Conservation (phyloP, 225 moss, liverwort and hornwort genomes). For the Marchantia paleacea region DNA sequence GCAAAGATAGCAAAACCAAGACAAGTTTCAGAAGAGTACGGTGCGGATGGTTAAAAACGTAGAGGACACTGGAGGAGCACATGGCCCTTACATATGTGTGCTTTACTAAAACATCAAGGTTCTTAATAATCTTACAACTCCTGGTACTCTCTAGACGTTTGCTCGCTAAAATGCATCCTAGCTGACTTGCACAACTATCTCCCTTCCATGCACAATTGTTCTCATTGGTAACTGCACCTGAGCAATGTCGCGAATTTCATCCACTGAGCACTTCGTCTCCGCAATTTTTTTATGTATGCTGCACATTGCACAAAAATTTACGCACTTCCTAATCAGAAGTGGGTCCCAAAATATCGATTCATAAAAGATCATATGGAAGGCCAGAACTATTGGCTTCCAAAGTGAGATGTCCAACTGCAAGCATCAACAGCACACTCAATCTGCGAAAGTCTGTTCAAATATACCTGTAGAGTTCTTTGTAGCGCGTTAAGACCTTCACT, state of each 20-base stretch:
- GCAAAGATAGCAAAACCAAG: constrained; percentile 31
- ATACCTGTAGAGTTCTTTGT: constrained; percentile 93
- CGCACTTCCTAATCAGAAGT: background rate
- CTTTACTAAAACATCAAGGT: background rate
- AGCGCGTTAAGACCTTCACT: constrained; percentile 72
- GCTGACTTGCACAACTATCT: background rate
- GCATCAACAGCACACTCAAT: too few species aligned
- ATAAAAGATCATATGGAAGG: background rate
- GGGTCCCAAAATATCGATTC: background rate
- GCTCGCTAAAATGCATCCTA: background rate
- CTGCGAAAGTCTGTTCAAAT: background rate
- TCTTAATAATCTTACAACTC: background rate
- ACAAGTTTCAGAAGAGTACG: background rate
- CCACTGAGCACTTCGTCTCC: constrained; percentile 71
- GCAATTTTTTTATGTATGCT: constrained; percentile 88
- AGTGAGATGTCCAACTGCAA: background rate
- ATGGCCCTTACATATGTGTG: background rate
- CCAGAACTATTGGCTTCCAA: background rate
- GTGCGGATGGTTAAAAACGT: background rate
- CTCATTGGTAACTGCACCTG: constrained; percentile 49
- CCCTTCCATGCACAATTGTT: background rate
- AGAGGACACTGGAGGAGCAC: background rate
- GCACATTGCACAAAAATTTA: background rate
- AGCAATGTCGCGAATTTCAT: constrained; percentile 91
- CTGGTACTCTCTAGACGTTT: too few species aligned